Evolutionary conservation across 495 filamentous ascomycete genomes (phyloP).

Genomic region (Hypomontagnella submonticulosa): DNA sequence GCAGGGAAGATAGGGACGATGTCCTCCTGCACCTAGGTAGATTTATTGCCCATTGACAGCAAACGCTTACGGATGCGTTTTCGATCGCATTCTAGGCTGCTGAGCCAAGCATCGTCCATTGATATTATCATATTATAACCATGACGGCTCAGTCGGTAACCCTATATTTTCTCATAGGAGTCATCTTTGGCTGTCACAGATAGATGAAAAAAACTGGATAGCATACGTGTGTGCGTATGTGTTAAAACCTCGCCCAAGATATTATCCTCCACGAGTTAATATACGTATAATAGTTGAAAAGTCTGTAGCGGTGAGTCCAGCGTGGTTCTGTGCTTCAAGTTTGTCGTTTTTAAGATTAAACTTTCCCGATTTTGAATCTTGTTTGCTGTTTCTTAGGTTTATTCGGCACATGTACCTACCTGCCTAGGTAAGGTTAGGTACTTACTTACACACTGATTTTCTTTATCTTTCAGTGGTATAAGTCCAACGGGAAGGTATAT

Average conservation of each 20-base stretch:
- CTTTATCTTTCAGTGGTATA: slow-evolving; percentile 4
- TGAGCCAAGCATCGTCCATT: slow-evolving; percentile 7
- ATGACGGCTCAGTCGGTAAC: slow-evolving; percentile 26
- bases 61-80: slow-evolving; percentile 12
- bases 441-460: background rate
- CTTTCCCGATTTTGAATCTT: slow-evolving; percentile 24
- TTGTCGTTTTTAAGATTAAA: slow-evolving; percentile 14
- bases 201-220: slow-evolving; percentile 25
- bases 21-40: slow-evolving; percentile 16
- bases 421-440: slow-evolving; percentile 9
- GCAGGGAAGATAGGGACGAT: slow-evolving; percentile 23
- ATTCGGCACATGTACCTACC: slow-evolving; percentile 13
- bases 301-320: slow-evolving; percentile 20
- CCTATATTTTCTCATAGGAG: slow-evolving; percentile 21
- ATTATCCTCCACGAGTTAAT: background rate
- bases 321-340: slow-evolving; percentile 8
- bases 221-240: background rate
- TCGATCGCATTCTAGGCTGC: slow-evolving; percentile 44
- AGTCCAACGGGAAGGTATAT: slow-evolving; percentile 3
- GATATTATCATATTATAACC: slow-evolving; percentile 15
- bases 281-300: background rate
- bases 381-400: slow-evolving; percentile 17
- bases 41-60: slow-evolving; percentile 27
- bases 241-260: no score
- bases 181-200: slow-evolving; percentile 27